Evolutionary conservation across 345 rosid genomes (phyloP), one percentile per base, ranked within the genome.

Genomic region (Microcos paniculata): DNA sequence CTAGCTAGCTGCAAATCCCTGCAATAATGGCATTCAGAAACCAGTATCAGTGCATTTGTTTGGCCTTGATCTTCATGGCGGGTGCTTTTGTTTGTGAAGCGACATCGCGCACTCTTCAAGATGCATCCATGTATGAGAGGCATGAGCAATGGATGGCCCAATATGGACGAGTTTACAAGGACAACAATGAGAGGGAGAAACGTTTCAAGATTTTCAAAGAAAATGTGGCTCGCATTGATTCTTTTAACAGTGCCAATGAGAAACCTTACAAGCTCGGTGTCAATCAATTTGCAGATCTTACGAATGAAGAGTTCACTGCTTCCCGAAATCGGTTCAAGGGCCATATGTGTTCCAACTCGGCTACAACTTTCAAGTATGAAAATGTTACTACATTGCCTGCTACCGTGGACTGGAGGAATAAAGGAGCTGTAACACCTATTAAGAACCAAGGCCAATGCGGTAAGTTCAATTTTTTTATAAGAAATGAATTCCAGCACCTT

Each of bases 381-480:
- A 82, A 83, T 11, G 72, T 84, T 0, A 71, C 71, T 4, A 68
- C 70, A 0, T 79, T 80, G 19, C 87, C 87, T 0, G 6, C 83
- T 2, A 69, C 83, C 16, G 72, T 88, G 74, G 90, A 88, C 45
- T 87, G 90, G 92, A 78, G 89, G 66, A 75, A 76, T 74, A 85
- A 84, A 57, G 90, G 89, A n/a, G 92, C 85, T 48, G 87, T 88
- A n/a, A 85, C 88, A 9, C 77, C 78, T 3, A 70, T 87, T 10
- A 88, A 88, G 75, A 82, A 88, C 78, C 92, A 89, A 78, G 88
- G 88, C 70, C 82, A 81, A 70, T 89, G 90, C 33, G 88, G 92
- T 52, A 51, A 4, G 23, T 18, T 51, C 23, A 19, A 51, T 16
- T 4, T 18, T 1, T 1, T 19, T 4, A 5, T 49, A 4, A 82